A percentile compares a stretch with the other conserved stretches of the same genome.
phyloP scores from a whole-genome alignment of 768 basidiomycete genomes.

The Strobilomyces echinocephalus region DNA sequence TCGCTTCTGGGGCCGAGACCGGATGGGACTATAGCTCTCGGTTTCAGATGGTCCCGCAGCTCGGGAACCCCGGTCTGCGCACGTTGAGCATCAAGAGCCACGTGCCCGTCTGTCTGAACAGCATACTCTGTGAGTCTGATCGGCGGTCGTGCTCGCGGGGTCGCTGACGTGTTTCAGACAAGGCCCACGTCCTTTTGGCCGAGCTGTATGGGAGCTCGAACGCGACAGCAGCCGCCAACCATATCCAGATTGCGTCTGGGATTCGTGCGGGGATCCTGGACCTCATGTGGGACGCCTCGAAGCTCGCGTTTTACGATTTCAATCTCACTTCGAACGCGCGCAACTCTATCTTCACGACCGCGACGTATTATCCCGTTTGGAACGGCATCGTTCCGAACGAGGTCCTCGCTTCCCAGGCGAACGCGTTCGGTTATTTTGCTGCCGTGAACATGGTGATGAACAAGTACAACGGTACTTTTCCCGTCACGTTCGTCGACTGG shows the following conservation, averaged over 20 bases:
- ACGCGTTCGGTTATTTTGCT: conserved; percentile 70
- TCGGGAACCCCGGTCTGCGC: conserved; percentile 53
- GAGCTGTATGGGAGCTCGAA: conserved; percentile 53
- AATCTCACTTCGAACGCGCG: conserved; percentile 66
- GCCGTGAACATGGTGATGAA: conserved; percentile 74
- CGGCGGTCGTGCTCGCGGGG: not conserved
- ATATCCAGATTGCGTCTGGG: conserved; percentile 50
- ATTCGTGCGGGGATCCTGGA: conserved; percentile 75
- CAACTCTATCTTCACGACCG: conserved; percentile 63
- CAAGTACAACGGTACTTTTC: conserved; percentile 84
- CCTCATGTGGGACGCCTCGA: conserved; percentile 75
- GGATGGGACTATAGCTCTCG: conserved; percentile 48
- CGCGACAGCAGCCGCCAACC: conserved; percentile 39
- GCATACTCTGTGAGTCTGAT: conserved; percentile 65
- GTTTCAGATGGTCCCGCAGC: conserved; percentile 35
- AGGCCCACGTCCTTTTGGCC: conserved; percentile 57
- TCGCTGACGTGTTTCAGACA: conserved; percentile 41
- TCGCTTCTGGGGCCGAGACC: conserved; percentile 84
- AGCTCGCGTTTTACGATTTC: conserved; percentile 91
- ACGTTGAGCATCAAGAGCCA: conserved; percentile 66
- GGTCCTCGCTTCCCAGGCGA: conserved; percentile 48
- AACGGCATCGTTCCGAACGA: conserved; percentile 77
- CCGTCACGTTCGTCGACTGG: conserved; percentile 64
- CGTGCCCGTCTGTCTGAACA: conserved; percentile 77
- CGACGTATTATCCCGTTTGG: conserved; percentile 85